Evolutionary conservation across 768 basidiomycete genomes (phyloP), one percentile per base, ranked within the genome.

Genomic region (Strobilomyces dryophilus): DNA sequence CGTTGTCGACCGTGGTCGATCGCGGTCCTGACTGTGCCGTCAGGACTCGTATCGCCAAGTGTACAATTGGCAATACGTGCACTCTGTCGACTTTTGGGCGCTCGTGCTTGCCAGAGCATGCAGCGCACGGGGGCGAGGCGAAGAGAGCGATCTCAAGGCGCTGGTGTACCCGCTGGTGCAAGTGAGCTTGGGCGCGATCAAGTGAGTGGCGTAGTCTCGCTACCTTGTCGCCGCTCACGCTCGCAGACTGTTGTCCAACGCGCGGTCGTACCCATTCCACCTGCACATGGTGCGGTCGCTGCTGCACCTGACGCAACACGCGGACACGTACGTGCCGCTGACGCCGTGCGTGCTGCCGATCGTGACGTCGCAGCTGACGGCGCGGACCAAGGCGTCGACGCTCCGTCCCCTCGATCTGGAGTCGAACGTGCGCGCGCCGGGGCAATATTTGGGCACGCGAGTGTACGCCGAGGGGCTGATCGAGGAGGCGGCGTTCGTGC

Each of bases 41-140:
- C 68, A 92, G 87, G 94, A 98, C 60, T 85, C 92, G 9, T 95
- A 89, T 73, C 87, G 87, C 68, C 86, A 89, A 61, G 95, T 99
- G 20, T 97, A 99, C 73, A 99, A 98, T 72, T 99, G 97, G 97
- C 97, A 98, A 73, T 98, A 87, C 60, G 89, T 87, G 3, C 97
- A 99, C 68, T 91, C 85, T 53, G 75, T 99, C 58, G 97, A 99
- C 74, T 98, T 98, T 64, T 99, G 97, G 97, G 80, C 83, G 37
- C 78, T 91, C 39, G 92, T 98, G 10, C 79, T 99, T 10, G 87
- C 85, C 20, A 78, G 85, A 41, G 87, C 92, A 15, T 95, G 91
- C 63, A 83, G 85, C 62, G 73, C 74, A 27, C 74, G 84, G 61
- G 73, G 77, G 49, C 74, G 76, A 29, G 75, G 77, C 8, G 70